These are phyloP conservation scores for Cerioporus squamosus DNA, from an alignment of 1,284 basidiomycete genomes.

Conservation along the genomic window DNA sequence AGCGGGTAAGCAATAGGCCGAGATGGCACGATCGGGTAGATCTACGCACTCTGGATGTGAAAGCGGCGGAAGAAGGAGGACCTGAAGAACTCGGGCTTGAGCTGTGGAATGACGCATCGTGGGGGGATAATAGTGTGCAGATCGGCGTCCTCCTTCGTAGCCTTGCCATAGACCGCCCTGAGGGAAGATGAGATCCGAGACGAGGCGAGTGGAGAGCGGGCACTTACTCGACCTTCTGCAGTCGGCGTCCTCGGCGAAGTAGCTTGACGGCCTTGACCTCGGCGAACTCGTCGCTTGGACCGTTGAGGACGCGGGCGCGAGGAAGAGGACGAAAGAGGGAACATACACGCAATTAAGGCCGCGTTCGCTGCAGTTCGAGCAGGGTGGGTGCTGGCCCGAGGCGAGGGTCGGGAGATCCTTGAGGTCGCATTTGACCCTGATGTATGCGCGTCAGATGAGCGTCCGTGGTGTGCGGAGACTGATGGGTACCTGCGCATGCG, in stretches of 20 bases:
- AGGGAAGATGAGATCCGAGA: constrained; percentile 3
- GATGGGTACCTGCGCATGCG: constrained; percentile 74
- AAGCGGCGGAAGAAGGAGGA: constrained; percentile 85
- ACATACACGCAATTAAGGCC: constrained; percentile 84
- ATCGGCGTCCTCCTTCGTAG: constrained; percentile 49
- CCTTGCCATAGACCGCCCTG: constrained; percentile 48
- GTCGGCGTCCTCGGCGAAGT: constrained; percentile 78
- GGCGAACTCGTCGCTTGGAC: constrained; percentile 80
- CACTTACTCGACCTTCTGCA: constrained; percentile 76
- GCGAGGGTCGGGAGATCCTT: constrained; percentile 65
- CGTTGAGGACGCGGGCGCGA: constrained; percentile 1
- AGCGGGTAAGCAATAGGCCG: constrained; percentile 36
- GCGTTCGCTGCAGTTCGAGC: constrained; percentile 87
- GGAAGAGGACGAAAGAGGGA: constrained; percentile 5
- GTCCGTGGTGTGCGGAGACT: constrained; percentile 5
- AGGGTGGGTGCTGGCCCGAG: constrained; percentile 60
- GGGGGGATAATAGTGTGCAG: constrained; percentile 36
- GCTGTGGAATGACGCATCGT: constrained; percentile 62
- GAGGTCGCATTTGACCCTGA: constrained; percentile 79
- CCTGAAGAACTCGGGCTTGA: constrained; percentile 78
- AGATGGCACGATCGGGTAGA: constrained; percentile 9
- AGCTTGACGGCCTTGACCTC: constrained; percentile 88
- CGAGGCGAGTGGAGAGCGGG: background rate
- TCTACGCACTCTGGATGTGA: constrained; percentile 73
- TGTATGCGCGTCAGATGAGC: constrained; percentile 10